These are phyloP conservation scores for Leishmania turanica DNA, from an alignment of 208 protist species.

Conservation along the genomic window DNA sequence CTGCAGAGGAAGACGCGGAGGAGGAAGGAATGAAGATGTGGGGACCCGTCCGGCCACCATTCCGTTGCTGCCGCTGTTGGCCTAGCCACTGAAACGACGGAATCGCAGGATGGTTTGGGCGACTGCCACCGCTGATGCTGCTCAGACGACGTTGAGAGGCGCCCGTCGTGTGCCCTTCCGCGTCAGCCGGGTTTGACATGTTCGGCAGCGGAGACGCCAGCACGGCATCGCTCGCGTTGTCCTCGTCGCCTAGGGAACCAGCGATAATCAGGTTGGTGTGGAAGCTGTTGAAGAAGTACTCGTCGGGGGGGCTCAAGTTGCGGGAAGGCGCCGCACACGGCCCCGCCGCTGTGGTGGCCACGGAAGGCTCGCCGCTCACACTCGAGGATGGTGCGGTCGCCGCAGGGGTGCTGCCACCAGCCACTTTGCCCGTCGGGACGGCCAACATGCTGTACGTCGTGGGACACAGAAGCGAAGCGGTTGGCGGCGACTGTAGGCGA, in stretches of 20 bases:
- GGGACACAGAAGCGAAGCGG: neutral
- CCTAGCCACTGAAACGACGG: neutral
- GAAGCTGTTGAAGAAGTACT: slow-evolving; percentile 31
- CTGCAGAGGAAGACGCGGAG: neutral
- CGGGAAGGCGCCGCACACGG: neutral
- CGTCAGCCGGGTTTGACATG: neutral
- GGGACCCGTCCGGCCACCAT: neutral
- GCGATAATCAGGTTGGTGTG: neutral
- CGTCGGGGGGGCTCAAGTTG: slow-evolving; percentile 1
- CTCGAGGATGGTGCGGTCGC: neutral
- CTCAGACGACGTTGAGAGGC: neutral
- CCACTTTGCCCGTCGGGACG: slow-evolving; percentile 2
- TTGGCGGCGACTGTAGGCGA: neutral
- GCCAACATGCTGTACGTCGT: slow-evolving; percentile 12
- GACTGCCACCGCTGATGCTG: neutral
- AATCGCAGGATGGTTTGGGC: neutral
- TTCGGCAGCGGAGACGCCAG: neutral
- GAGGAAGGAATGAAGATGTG: neutral
- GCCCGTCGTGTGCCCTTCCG: neutral
- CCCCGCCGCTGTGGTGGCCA: neutral
- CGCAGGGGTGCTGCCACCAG: neutral
- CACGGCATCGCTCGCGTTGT: neutral
- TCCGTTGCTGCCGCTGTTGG: neutral
- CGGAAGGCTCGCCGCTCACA: neutral
- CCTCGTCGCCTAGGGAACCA: neutral